phyloP scores from a whole-genome alignment of 139 green algal genomes.

The Yamagishiella unicocca region DNA sequence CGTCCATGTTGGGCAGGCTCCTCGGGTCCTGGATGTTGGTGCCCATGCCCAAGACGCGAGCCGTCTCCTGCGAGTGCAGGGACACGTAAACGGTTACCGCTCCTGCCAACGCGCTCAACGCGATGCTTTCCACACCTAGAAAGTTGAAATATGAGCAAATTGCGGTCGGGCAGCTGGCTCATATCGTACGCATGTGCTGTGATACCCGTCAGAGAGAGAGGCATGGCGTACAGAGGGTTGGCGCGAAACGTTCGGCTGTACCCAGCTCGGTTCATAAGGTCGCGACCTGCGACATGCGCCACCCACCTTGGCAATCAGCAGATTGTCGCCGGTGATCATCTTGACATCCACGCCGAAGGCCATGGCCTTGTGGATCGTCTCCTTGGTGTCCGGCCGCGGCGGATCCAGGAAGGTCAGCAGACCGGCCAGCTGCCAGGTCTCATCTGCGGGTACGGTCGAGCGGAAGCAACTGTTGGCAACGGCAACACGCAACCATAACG shows the following conservation, averaged over 20 bases:
- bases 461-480: background rate
- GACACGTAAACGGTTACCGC: too few relatives aligned
- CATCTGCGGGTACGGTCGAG: background rate
- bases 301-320: constrained; percentile 82
- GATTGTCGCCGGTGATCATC: constrained; percentile 92
- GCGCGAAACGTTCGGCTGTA: background rate
- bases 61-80: constrained; percentile 84
- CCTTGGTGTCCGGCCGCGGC: constrained; percentile 86
- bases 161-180: too few relatives aligned
- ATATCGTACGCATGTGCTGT: too few relatives aligned
- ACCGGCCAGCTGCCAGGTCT: constrained; percentile 77
- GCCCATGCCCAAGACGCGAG: constrained; percentile 83
- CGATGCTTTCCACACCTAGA: too few relatives aligned
- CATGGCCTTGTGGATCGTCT: constrained; percentile 81
- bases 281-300: too few relatives aligned
- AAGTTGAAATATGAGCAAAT: too few relatives aligned
- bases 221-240: too few relatives aligned
- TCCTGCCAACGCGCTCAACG: too few relatives aligned
- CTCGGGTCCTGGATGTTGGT: constrained; percentile 79
- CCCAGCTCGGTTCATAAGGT: too few relatives aligned
- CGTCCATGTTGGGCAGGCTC: constrained; percentile 67
- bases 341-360: constrained; percentile 90
- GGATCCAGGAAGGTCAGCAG: constrained; percentile 93
- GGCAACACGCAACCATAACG: background rate
- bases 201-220: too few relatives aligned